Base-by-base conservation (phyloP, 257 asterid genomes). In the Ehretia macrophylla region DNA sequence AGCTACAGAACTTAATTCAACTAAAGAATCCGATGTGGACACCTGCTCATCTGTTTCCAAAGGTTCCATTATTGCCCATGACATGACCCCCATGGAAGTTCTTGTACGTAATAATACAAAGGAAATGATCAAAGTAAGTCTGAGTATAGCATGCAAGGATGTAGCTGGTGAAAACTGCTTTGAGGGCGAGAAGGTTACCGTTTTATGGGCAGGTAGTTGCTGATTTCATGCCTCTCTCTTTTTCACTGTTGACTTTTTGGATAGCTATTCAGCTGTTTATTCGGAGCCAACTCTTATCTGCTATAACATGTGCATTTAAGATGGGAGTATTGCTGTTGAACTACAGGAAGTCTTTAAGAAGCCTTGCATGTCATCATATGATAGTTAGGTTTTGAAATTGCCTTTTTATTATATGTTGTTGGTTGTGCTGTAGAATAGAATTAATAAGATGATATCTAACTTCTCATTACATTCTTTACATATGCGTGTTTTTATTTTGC, bases 121-220 rank as follows among this genome's bases (percentile, higher is more conserved):
- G 76, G 99, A 89, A 56, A 63, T 68, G 56, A 77, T 93, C 60
- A 70, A 62, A 68, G 73, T 89, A 72, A 80, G 80, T 68, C 94
- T 93, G 21, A 81, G 85, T 75, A 68, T 93, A 68, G 72, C 82
- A 59, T 93, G 99, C 82, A 89, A 85, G 79, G 97, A 93, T 68
- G 97, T 93, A 68, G 99, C 99, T 57, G 97, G 96, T 55, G 86
- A 89, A 73, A 93, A 93, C 87, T 93, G 99, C 73, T 74, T 80
- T 4, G 94, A 93, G 63, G 92, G 96, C 4, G 87, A 84, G 71
- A 86, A 80, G 65, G 97, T 95, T 23, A 89, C 97, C 4, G 97
- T 89, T 68, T 71, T 93, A 59, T 93, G 99, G 99, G 95, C 94
- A 86, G 99, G 99, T 93, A 51, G 32, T 14, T 13, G 58, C 59